Base-by-base conservation (phyloP, 1,284 basidiomycete species). In the Ustilago tritici region DNA sequence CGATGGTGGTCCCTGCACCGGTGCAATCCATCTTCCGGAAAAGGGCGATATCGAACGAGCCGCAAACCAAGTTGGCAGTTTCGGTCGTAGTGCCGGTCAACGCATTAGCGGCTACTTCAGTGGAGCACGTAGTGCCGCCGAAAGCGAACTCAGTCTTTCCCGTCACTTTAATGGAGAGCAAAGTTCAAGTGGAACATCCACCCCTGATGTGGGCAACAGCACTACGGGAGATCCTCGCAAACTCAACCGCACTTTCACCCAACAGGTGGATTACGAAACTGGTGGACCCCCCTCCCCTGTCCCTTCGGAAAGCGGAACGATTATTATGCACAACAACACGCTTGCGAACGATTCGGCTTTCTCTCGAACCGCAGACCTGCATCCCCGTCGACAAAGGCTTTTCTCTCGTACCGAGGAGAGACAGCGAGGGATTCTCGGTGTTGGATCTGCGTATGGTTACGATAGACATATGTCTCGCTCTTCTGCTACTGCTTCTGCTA, bases 1-100 rank as follows among this genome's bases (percentile, higher is more conserved):
- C 76, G 95, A 99, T 84, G 95, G 94, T 65, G 81, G 81, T 3
- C 75, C 79, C 0, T 57, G 82, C 32, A 79, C 70, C 0, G 80
- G 83, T n/a, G 62, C 75, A 23, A 83, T 85, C 52, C 73, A 70
- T 15, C 69, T 85, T 12, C 78, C 74, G 1, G 80, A 82, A 52
- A 80, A 80, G 65, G 70, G 60, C 23, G 80, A 78, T 36, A 69
- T 79, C 53, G 79, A 73, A 40, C 52, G 78, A 15, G 74, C 80
- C 4, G 72, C 68, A 12, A 77, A 59, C 28, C 68, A 74, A 17
- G 64, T 75, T 34, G 77, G 73, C 35, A 81, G 79, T 62, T 66
- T 81, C 35, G 81, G 81, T 14, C 61, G 80, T n/a, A 70, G 36
- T 32, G 82, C 82, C 4, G 70, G 75, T 7, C 78, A 83, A 63